Evolutionary conservation across 2,329 filamentous ascomycete species (phyloP), one percentile per base, ranked within the genome.

Genomic region (Bipolaris zeicola): DNA sequence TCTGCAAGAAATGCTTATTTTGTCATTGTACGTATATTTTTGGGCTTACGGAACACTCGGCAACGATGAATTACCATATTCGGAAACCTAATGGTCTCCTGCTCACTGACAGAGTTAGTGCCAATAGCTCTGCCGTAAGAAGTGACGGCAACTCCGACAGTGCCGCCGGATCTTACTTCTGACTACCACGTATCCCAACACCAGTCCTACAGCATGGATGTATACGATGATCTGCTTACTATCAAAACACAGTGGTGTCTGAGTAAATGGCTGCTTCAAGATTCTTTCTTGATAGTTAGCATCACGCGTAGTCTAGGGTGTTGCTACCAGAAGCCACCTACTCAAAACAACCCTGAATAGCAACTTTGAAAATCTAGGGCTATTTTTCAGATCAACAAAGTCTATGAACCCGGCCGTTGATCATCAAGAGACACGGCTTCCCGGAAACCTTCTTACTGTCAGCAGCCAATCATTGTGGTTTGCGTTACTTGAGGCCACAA

Each of bases 401-500:
- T 50, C 50, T 50, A 57, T 51, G 54, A 36, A 48, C 24, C 18
- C 14, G 24, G 53, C 14, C 24, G 41, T 48, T 41, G 46, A 38
- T 39, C 46, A 28, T 50, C 41, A 31, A 38, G 22, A 50, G 26
- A 38, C 37, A 33, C 46, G 22, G 16, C 28, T 55, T 24, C 28
- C 39, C n/a, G 24, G 36, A n/a, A 13, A 38, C 14, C 16, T 10
- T 34, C 33, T 33, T 11, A 3, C 5, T 31, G 3, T 3, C 28
- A 3, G 26, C 10, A 53, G 22, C 63, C 60, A 66, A 64, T 64
- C 4, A 38, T 2, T 7, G 16, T n/a, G 28, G 24, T 60, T 62
- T 18, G 22, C 62, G 54, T 66, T 66, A 66, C 62, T 55, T 63
- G 62, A 53, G 41, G 56, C 37, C 49, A 48, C 53, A 20, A 45